phyloP scores from a whole-genome alignment of 1,139 yeast species.

The Geotrichum cucujoidarum region DNA sequence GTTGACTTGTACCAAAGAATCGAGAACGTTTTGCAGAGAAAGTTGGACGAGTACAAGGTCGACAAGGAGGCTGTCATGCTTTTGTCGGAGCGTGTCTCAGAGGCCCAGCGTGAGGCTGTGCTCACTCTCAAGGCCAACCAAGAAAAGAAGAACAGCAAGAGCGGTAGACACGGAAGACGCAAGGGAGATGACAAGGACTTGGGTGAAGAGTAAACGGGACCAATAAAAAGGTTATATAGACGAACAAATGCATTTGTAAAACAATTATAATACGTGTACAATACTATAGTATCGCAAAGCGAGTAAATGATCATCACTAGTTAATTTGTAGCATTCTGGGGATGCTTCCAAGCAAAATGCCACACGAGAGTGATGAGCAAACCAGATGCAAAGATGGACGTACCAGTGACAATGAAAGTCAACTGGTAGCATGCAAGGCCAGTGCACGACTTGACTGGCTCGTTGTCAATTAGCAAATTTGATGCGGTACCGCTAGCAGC shows the following conservation, averaged over 20 bases:
- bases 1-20: slow-evolving; percentile 81
- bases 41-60: slow-evolving; percentile 76
- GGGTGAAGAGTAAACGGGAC: slow-evolving; percentile 14
- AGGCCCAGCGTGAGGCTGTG: slow-evolving; percentile 87
- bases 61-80: slow-evolving; percentile 73
- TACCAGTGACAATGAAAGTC: slow-evolving; percentile 9
- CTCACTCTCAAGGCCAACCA: slow-evolving; percentile 72
- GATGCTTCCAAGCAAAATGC: slow-evolving; percentile 12
- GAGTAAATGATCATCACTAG: neutral
- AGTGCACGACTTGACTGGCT: slow-evolving; percentile 1
- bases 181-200: slow-evolving; percentile 15
- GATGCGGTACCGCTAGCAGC: slow-evolving; percentile 5
- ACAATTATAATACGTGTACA: neutral
- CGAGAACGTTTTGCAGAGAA: slow-evolving; percentile 56
- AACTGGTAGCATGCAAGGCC: slow-evolving; percentile 10
- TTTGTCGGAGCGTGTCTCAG: slow-evolving; percentile 81
- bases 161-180: slow-evolving; percentile 10
- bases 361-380: slow-evolving; percentile 6
- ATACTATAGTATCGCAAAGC: neutral
- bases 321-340: neutral
- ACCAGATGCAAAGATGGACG: slow-evolving; percentile 3
- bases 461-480: neutral
- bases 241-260: slow-evolving; percentile 6
- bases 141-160: slow-evolving; percentile 13
- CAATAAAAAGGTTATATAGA: neutral